Percentiles rank a stretch among this genome's conserved stretches.
phyloP scores from a whole-genome alignment of 129 eudicot species.

The Flaveria trinervia region DNA sequence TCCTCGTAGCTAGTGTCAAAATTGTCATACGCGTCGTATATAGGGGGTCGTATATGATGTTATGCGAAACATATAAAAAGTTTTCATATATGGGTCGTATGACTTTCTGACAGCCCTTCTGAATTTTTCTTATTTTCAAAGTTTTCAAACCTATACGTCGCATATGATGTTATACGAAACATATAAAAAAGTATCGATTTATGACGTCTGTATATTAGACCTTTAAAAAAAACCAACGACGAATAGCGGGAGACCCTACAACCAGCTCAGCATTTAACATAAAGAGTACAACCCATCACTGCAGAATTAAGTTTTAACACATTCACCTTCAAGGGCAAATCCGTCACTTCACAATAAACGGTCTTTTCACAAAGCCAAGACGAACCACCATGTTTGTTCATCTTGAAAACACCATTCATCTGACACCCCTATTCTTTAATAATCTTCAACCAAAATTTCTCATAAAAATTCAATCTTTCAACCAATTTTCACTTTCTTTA shows the following conservation, averaged over 20 bases:
- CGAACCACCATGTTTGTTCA: slow-evolving; percentile 22
- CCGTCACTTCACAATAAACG: slow-evolving; percentile 35
- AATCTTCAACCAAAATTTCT: slow-evolving; percentile 1
- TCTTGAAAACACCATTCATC: slow-evolving; percentile 41
- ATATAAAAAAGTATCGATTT: too few relatives aligned
- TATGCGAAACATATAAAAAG: too few relatives aligned
- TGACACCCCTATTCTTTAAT: slow-evolving; percentile 30
- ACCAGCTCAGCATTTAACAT: slow-evolving; percentile 34
- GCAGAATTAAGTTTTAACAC: slow-evolving; percentile 21
- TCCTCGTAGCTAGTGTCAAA: too few relatives aligned
- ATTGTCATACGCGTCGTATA: too few relatives aligned
- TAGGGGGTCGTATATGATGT: too few relatives aligned
- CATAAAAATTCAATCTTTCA: background rate
- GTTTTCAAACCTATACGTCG: fast-evolving
- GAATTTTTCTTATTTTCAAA: too few relatives aligned
- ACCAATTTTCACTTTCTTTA: slow-evolving; percentile 23
- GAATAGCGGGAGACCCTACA: background rate
- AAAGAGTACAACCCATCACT: slow-evolving; percentile 32
- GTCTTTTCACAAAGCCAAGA: slow-evolving; percentile 45
- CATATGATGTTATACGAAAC: too few relatives aligned
- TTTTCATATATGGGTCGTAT: too few relatives aligned
- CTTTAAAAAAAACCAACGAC: too few relatives aligned
- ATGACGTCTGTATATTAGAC: too few relatives aligned
- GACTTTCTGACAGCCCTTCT: too few relatives aligned
- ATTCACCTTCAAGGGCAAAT: slow-evolving; percentile 21